Evolutionary conservation across 2,329 filamentous ascomycete species (phyloP), one percentile per base, ranked within the genome.

Genomic region (Aspergillus sp.): DNA sequence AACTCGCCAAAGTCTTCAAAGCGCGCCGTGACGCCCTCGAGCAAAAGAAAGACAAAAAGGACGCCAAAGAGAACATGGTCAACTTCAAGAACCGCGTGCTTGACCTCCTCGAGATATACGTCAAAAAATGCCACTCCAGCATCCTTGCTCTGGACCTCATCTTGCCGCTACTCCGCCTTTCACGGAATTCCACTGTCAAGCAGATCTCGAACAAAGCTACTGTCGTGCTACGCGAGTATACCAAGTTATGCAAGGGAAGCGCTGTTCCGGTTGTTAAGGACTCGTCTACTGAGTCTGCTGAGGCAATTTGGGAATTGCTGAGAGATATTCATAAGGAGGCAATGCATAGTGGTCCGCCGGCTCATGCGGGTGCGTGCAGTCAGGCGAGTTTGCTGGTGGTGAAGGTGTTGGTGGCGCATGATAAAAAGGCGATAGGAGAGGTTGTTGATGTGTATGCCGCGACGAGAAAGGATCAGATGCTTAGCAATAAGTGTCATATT

Each of bases 41-140:
- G 63, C 84, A 85, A 61, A 93, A 90, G 71, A 86, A 90, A 67
- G 83, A 93, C 61, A 85, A 86, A 58, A 88, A 88, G 62, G 85
- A 91, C 50, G 90, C 91, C 46, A 93, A 88, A 62, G 86, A 91
- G 56, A 88, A 82, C 19, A 87, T 97, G 61, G 73, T 94, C 59
- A 90, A 91, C 68, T 95, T 98, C 77, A 98, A 98, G 73, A 87
- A 88, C 66, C 86, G 90, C 38, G 85, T 96, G 4, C 78, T 97
- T 4, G 93, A 97, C 61, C 78, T 97, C 1, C 75, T 97, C 7
- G 81, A 85, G 50, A 85, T 93, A 52, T 97, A 88, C 66, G 76
- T 93, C 53, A 89, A 86, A 65, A 84, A 85, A 56, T 84, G 93
- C 67, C 79, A 85, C 47, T 76, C 76, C 26, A 85, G 82, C 57